These are phyloP conservation scores for Suillus subluteus DNA, from an alignment of 768 basidiomycete genomes.

Conservation along the genomic window DNA sequence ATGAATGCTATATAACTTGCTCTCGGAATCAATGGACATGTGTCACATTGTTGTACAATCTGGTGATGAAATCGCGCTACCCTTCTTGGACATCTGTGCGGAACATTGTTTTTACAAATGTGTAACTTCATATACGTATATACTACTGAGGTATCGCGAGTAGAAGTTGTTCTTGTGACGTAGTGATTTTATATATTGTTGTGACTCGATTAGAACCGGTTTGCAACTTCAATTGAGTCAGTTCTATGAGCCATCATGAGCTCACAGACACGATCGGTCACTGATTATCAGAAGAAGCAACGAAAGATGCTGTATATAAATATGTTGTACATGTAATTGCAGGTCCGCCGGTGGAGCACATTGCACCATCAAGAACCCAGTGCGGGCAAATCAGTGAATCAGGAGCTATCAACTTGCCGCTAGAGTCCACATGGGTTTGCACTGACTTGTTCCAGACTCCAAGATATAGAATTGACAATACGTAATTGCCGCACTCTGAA, in stretches of 20 bases:
- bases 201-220: neutral
- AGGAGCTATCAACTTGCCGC: neutral
- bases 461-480: neutral
- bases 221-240: neutral
- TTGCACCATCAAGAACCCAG: no score
- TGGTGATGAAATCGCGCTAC: neutral
- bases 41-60: neutral
- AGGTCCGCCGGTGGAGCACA: neutral
- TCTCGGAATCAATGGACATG: conserved; percentile 5
- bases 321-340: neutral
- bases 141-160: neutral
- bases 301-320: no score
- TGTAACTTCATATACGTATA: neutral
- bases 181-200: neutral
- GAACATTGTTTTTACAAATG: neutral
- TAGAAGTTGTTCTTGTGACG: neutral
- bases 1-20: neutral
- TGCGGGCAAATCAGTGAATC: neutral
- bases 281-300: neutral
- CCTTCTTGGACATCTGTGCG: neutral
- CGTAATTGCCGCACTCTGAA: neutral
- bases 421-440: neutral
- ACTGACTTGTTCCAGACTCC: neutral
- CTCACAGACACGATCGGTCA: neutral
- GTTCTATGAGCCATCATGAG: neutral